A percentile compares a stretch with the other conserved stretches of the same genome.
These are phyloP conservation scores for Hypoxylon trugodes DNA, from an alignment of 495 filamentous ascomycete genomes.

Conservation along the genomic window DNA sequence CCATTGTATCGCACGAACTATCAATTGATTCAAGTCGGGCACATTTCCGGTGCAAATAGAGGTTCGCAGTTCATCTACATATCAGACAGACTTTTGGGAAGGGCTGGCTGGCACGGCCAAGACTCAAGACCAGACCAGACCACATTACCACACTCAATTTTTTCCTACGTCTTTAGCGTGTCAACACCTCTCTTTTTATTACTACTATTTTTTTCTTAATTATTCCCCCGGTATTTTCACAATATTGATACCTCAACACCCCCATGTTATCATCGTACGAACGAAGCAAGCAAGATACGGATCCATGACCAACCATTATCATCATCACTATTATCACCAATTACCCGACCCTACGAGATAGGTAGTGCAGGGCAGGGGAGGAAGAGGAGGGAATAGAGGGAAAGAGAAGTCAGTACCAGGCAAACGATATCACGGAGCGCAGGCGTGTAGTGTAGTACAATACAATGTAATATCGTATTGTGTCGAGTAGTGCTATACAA, in stretches of 20 bases:
- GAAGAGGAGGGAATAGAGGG: neutral
- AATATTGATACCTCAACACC: slow-evolving; percentile 33
- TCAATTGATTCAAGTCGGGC: neutral
- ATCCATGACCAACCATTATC: slow-evolving; percentile 26
- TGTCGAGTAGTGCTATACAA: neutral
- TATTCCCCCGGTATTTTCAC: slow-evolving; percentile 15
- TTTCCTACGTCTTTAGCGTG: slow-evolving; percentile 23
- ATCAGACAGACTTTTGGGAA: neutral
- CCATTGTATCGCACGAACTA: neutral
- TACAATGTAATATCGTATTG: neutral
- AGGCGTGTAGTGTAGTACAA: neutral
- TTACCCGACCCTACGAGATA: neutral
- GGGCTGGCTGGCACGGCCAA: neutral
- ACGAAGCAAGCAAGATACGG: slow-evolving; percentile 34
- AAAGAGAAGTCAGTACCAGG: no score
- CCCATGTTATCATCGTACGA: no score
- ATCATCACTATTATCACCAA: no score
- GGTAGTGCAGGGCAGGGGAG: neutral
- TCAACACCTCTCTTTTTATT: slow-evolving; percentile 6
- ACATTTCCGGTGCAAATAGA: no score
- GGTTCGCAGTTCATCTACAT: neutral
- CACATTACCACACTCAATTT: no score
- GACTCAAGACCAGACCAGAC: slow-evolving; percentile 5
- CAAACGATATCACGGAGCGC: neutral
- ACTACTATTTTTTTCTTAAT: slow-evolving; percentile 28